Percentiles rank a stretch among this genome's conserved stretches.
Evolutionary conservation across 78 protist genomes (phyloP).

Genomic region (Trichosphaerium sp.): DNA sequence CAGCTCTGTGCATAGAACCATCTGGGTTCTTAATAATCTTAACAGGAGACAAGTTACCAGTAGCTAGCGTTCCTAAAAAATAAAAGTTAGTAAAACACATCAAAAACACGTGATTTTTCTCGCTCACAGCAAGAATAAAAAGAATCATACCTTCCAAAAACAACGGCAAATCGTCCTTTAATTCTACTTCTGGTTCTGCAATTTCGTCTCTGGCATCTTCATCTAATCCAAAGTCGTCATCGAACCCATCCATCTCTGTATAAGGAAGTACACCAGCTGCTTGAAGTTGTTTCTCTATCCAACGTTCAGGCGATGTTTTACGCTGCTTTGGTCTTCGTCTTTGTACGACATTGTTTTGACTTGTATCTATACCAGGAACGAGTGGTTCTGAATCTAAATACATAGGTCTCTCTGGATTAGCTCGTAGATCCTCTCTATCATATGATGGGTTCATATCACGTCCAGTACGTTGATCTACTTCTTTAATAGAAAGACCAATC

Average conservation of each 20-base stretch:
- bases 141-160: no score
- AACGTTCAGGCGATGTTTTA: conserved; percentile 74
- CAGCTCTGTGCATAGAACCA: conserved; percentile 90
- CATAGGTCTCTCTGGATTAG: conserved; percentile 25
- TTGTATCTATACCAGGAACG: background rate
- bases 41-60: conserved; percentile 87
- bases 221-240: conserved; percentile 48
- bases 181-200: conserved; percentile 61
- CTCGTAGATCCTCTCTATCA: background rate
- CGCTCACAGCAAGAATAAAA: no score
- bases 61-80: conserved; percentile 16
- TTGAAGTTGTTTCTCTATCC: conserved; percentile 73
- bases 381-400: no score
- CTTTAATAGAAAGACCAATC: conserved; percentile 61
- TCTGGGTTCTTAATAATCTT: conserved; percentile 88
- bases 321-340: conserved; percentile 34
- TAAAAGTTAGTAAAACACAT: conserved; percentile 26
- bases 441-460: conserved; percentile 58
- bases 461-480: conserved; percentile 84
- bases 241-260: conserved; percentile 48
- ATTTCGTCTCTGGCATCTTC: background rate
- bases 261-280: conserved; percentile 68
- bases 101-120: conserved; percentile 84
- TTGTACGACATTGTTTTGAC: background rate
- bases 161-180: conserved; percentile 93